Evolutionary conservation across 2,329 filamentous ascomycete genomes (phyloP).

Genomic region (Claviceps sp.): DNA sequence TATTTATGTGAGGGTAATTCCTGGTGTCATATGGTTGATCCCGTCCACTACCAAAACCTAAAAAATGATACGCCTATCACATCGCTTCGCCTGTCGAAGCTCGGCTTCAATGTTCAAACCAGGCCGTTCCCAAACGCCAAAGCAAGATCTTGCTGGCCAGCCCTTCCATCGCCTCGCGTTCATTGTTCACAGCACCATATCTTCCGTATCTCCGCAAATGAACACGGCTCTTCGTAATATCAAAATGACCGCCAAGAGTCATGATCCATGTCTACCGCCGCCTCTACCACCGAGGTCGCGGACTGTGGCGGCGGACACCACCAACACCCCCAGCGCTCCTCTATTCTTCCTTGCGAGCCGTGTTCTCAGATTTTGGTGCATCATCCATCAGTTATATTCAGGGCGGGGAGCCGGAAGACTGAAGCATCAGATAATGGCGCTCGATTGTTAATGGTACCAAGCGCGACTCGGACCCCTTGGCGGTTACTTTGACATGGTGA

Average conservation of each 20-base stretch:
- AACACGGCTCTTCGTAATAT: constrained; percentile 92
- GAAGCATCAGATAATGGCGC: constrained; percentile 54
- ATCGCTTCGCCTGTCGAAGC: not conserved
- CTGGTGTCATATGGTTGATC: too few relatives aligned
- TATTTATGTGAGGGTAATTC: too few relatives aligned
- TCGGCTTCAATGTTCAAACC: not conserved
- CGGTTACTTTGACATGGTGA: constrained; percentile 92
- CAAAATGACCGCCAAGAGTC: constrained; percentile 87
- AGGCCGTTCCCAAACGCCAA: not conserved
- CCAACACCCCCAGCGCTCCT: constrained; percentile 92
- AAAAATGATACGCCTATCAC: constrained; percentile 64
- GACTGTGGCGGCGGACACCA: constrained; percentile 47
- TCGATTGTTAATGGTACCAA: constrained; percentile 36
- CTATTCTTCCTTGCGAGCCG: constrained; percentile 69
- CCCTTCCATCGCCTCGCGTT: constrained; percentile 41
- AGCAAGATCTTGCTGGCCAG: not conserved
- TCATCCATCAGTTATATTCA: constrained; percentile 68
- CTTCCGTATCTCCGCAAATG: constrained; percentile 95
- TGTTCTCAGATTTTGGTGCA: too few relatives aligned
- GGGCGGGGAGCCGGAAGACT: constrained; percentile 85
- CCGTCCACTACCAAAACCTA: constrained; percentile 21
- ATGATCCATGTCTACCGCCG: constrained; percentile 64
- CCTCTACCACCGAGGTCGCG: constrained; percentile 54
- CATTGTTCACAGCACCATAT: constrained; percentile 92
- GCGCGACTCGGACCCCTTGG: constrained; percentile 75